Percentiles rank a stretch among this genome's conserved stretches.
Evolutionary conservation across 371 early-diverging fungal genomes (phyloP).

Genomic region (Rhizopus sp.): DNA sequence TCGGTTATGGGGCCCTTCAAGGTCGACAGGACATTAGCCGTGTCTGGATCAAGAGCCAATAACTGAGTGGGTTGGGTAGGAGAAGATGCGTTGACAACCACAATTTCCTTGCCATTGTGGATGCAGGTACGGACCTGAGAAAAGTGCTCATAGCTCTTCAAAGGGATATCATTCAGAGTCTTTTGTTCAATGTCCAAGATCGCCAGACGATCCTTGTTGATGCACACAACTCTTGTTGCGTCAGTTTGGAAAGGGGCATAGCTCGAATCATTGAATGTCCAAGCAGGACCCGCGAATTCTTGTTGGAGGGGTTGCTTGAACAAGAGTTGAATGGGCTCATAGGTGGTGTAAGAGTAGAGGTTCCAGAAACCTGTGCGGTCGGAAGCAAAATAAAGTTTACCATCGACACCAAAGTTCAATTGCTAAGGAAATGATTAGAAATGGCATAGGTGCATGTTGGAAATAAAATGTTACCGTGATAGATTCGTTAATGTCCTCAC

Average conservation of each 20-base stretch:
- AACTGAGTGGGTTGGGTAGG: conserved; percentile 26
- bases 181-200: conserved; percentile 50
- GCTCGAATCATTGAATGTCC: conserved; percentile 37
- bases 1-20: conserved; percentile 19
- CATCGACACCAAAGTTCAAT: conserved; percentile 61
- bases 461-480: conserved; percentile 37
- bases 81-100: conserved; percentile 36
- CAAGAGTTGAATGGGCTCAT: conserved; percentile 35
- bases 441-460: not conserved
- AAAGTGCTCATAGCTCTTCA: conserved; percentile 35
- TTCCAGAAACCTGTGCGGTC: conserved; percentile 79
- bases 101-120: conserved; percentile 34
- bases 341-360: conserved; percentile 50
- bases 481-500: conserved; percentile 54
- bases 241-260: conserved; percentile 51
- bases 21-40: conserved; percentile 3
- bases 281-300: conserved; percentile 60
- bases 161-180: conserved; percentile 42
- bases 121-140: conserved; percentile 33
- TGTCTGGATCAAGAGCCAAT: conserved; percentile 20
- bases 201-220: conserved; percentile 45
- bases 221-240: conserved; percentile 39
- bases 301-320: conserved; percentile 51
- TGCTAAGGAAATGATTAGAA: conserved; percentile 33
- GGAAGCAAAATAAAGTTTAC: conserved; percentile 63